Percentiles rank a stretch among this genome's conserved stretches.
phyloP scores from a whole-genome alignment of 2,329 filamentous ascomycete genomes.

The Stagonosporopsis vannaccii region DNA sequence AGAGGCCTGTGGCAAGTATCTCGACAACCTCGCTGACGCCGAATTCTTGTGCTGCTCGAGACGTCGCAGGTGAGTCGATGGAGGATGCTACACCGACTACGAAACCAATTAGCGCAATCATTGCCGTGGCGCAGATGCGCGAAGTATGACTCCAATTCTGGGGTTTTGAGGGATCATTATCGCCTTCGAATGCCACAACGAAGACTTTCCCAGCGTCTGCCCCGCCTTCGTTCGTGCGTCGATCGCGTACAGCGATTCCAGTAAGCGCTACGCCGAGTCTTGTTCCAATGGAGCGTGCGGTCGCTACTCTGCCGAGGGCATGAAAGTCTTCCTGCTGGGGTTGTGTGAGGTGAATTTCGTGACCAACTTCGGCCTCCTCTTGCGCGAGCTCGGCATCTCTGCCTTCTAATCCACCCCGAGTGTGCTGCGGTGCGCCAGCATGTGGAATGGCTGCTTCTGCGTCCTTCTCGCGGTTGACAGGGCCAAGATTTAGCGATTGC shows the following conservation, averaged over 20 bases:
- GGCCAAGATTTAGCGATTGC: background rate
- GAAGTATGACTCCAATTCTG: conserved; percentile 46
- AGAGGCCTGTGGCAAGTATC: conserved; percentile 56
- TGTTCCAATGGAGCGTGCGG: conserved; percentile 39
- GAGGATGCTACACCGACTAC: conserved; percentile 61
- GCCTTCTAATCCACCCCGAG: background rate
- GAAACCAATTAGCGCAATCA: conserved; percentile 53
- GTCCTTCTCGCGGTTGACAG: background rate
- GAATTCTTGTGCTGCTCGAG: conserved; percentile 59
- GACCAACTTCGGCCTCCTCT: conserved; percentile 1
- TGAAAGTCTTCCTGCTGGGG: background rate
- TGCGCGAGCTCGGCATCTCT: background rate
- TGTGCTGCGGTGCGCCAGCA: background rate
- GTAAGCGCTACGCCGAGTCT: conserved; percentile 46
- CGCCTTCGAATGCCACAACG: conserved; percentile 49
- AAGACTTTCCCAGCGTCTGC: conserved; percentile 49
- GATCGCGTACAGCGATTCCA: conserved; percentile 47
- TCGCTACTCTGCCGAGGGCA: conserved; percentile 21
- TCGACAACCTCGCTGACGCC: conserved; percentile 53
- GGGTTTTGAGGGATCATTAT: conserved; percentile 46
- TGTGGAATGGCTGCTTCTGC: background rate
- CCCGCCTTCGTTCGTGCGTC: conserved; percentile 41
- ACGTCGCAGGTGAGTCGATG: conserved; percentile 60
- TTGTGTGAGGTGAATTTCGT: background rate
- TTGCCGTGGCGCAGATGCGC: conserved; percentile 43